A percentile compares a stretch with the other conserved stretches of the same genome.
phyloP scores from a whole-genome alignment of 2,329 filamentous ascomycete genomes.

The Calonectria henricotiae region DNA sequence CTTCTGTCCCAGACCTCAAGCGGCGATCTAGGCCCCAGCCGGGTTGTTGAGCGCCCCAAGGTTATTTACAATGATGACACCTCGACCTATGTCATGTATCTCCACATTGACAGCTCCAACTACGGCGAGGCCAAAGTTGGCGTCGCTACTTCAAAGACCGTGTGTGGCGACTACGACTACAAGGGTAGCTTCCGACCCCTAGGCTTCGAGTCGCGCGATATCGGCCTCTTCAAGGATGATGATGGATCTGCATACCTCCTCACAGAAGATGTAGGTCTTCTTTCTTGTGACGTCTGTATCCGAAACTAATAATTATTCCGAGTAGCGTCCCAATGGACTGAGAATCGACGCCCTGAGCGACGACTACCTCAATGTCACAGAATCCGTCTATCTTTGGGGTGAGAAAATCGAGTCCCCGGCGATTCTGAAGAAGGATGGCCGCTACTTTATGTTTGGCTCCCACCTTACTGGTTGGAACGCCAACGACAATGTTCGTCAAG shows the following conservation, averaged over 20 bases:
- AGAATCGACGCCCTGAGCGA: constrained; percentile 72
- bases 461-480: constrained; percentile 72
- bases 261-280: constrained; percentile 71
- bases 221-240: constrained; percentile 75
- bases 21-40: constrained; percentile 74
- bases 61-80: constrained; percentile 79
- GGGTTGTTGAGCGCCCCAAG: constrained; percentile 79
- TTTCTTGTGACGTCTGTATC: accelerated
- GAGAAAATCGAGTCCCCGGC: constrained; percentile 76
- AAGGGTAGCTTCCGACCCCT: constrained; percentile 57
- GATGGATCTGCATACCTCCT: constrained; percentile 75
- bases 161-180: constrained; percentile 73
- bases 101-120: constrained; percentile 76
- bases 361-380: constrained; percentile 70
- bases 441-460: constrained; percentile 78
- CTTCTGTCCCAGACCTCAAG: constrained; percentile 68
- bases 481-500: constrained; percentile 72
- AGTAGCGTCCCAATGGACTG: constrained; percentile 70
- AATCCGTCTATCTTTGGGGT: constrained; percentile 67
- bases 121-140: constrained; percentile 78
- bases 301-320: background rate
- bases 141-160: constrained; percentile 72
- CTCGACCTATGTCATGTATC: constrained; percentile 77
- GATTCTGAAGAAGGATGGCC: constrained; percentile 72
- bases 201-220: constrained; percentile 67